A percentile compares a stretch with the other conserved stretches of the same genome.
Evolutionary conservation across 768 basidiomycete genomes (phyloP).

Genomic region (Ramaria sp.): DNA sequence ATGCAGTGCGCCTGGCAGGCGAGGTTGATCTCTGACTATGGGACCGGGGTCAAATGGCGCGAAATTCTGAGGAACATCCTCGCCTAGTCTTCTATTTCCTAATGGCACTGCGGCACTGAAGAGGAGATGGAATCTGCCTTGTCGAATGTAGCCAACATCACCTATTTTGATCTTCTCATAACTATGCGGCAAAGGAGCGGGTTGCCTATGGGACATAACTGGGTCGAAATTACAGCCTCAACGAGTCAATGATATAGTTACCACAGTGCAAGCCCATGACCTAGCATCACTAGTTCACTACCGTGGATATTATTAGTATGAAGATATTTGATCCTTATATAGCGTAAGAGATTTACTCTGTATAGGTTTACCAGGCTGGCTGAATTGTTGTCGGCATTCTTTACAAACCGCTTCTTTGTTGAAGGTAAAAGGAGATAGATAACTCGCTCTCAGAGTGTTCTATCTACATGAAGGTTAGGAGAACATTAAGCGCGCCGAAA

Average conservation of each 20-base stretch:
- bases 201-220: slow-evolving; percentile 3
- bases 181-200: slow-evolving; percentile 8
- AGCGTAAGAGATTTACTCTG: not conserved
- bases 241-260: not conserved
- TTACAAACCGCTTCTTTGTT: no score
- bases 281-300: not conserved
- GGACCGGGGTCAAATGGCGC: not conserved
- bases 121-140: slow-evolving; percentile 13
- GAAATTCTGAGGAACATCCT: not conserved
- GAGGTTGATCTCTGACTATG: not conserved
- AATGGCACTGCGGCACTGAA: slow-evolving; percentile 9
- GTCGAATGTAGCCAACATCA: slow-evolving; percentile 14
- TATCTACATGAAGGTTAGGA: no score
- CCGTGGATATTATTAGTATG: not conserved
- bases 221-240: not conserved
- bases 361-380: not conserved
- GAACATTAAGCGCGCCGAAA: no score
- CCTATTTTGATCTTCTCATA: slow-evolving; percentile 14
- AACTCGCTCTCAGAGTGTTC: no score
- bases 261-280: not conserved
- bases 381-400: not conserved
- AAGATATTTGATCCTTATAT: no score
- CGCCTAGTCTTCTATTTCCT: not conserved
- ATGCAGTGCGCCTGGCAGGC: not conserved
- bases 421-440: no score